Evolutionary conservation across 345 rosid species (phyloP).

Genomic region (Gossypium herbaceum): DNA sequence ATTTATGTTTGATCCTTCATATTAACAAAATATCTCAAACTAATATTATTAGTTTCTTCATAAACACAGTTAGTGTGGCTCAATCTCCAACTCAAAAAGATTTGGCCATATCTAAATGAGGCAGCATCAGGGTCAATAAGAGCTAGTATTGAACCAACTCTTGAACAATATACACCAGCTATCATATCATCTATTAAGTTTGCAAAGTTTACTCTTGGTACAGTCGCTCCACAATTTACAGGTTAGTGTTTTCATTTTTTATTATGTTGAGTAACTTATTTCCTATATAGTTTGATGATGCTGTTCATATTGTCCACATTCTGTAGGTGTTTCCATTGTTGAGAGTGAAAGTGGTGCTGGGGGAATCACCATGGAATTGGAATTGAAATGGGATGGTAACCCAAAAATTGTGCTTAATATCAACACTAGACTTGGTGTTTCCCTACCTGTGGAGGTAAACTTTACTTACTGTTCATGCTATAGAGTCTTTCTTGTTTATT

Average conservation of each 20-base stretch:
- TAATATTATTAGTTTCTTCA: constrained; percentile 24
- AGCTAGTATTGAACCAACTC: constrained; percentile 73
- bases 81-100: constrained; percentile 67
- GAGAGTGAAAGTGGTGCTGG: constrained; percentile 46
- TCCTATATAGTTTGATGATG: background rate
- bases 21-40: background rate
- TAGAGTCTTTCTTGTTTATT: background rate
- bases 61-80: constrained; percentile 79
- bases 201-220: constrained; percentile 80
- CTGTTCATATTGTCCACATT: background rate
- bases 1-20: background rate
- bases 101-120: constrained; percentile 87
- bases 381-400: constrained; percentile 93
- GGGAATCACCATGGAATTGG: constrained; percentile 76
- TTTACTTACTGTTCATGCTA: background rate
- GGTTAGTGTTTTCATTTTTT: constrained; percentile 34
- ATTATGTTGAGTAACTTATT: background rate
- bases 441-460: constrained; percentile 75
- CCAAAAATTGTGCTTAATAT: constrained; percentile 71
- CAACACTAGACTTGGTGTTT: constrained; percentile 71
- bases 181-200: constrained; percentile 71
- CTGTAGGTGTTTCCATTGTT: constrained; percentile 58
- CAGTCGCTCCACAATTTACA: constrained; percentile 95
- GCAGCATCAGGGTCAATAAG: constrained; percentile 86
- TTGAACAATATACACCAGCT: constrained; percentile 72